These are phyloP conservation scores for Tricholoma bakamatsutake DNA, from an alignment of 768 basidiomycete species.

Conservation along the genomic window DNA sequence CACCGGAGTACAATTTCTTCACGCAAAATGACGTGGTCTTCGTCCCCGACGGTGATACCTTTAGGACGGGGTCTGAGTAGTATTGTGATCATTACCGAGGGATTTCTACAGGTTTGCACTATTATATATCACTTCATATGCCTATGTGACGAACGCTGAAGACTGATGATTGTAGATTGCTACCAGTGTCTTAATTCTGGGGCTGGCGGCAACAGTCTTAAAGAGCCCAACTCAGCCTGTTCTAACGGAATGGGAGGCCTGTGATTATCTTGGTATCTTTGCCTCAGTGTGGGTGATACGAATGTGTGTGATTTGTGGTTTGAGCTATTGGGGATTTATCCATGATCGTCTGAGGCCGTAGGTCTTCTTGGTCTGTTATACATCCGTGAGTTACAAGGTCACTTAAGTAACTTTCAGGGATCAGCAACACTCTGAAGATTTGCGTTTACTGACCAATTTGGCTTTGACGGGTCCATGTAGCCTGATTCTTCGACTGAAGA, in stretches of 20 bases:
- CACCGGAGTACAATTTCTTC: not conserved
- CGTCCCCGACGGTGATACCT: not conserved
- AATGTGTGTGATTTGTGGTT: not conserved
- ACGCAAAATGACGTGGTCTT: not conserved
- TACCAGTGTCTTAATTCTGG: not conserved
- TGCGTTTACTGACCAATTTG: not conserved
- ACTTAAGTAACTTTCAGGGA: not conserved
- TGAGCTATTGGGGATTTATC: not conserved
- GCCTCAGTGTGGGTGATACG: not conserved
- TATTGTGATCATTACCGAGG: not conserved
- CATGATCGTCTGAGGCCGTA: not conserved
- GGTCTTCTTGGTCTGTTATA: not conserved
- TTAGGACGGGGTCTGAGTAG: not conserved
- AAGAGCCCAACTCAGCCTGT: not conserved
- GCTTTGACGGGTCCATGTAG: not conserved
- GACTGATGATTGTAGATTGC: not conserved
- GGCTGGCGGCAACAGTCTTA: not conserved
- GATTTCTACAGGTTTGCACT: not conserved
- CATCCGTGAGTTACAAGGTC: not conserved
- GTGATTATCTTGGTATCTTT: not conserved
- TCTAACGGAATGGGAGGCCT: not conserved
- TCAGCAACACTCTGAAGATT: not conserved
- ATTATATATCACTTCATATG: not conserved
- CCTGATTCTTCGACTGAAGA: not conserved
- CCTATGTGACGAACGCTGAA: not conserved